phyloP scores from a whole-genome alignment of 495 filamentous ascomycete species.

The Penicillium maclennaniae region DNA sequence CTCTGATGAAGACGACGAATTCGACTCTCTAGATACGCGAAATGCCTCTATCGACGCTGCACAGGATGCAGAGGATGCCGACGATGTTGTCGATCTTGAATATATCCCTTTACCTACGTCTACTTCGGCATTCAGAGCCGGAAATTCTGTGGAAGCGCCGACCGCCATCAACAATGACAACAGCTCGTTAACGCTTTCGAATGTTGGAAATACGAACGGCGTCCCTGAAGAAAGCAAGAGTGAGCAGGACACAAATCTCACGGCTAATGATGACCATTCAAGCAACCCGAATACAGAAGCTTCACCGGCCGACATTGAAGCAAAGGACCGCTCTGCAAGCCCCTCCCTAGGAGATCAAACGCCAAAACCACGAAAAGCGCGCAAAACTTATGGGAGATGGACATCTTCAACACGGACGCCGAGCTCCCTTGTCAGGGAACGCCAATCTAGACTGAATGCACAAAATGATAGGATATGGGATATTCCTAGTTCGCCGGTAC shows the following conservation, averaged over 20 bases:
- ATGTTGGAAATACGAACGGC: not conserved
- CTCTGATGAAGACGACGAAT: conserved; percentile 57
- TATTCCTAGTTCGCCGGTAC: conserved; percentile 16
- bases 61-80: conserved; percentile 5
- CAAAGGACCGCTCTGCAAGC: not conserved
- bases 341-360: not conserved
- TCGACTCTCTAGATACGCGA: conserved; percentile 33
- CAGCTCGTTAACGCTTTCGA: conserved; percentile 3
- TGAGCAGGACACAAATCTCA: not conserved
- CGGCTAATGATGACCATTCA: not conserved
- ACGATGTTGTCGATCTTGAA: conserved; percentile 11
- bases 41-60: conserved; percentile 10
- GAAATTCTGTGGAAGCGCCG: conserved; percentile 1
- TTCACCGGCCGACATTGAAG: not conserved
- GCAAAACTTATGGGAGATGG: conserved; percentile 13
- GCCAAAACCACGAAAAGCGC: conserved; percentile 4
- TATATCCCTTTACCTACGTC: conserved; percentile 17
- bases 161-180: not conserved
- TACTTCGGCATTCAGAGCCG: not conserved
- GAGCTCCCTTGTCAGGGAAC: not conserved
- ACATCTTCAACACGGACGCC: conserved; percentile 9
- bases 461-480: conserved; percentile 20
- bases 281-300: not conserved
- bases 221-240: not conserved
- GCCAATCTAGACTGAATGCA: not conserved